phyloP scores from a whole-genome alignment of 768 basidiomycete genomes.

The Mycena venus region DNA sequence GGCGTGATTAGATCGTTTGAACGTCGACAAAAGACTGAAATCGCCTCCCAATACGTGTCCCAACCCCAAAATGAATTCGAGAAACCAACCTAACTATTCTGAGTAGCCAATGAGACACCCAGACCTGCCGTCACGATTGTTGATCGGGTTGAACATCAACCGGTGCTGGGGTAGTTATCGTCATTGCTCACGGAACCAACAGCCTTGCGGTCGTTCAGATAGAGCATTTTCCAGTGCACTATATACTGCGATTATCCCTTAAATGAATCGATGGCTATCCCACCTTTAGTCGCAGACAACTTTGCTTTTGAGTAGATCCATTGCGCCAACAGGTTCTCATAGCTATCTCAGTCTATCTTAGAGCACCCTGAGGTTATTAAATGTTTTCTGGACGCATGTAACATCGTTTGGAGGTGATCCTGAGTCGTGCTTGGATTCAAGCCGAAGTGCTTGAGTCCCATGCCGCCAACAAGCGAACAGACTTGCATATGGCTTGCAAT shows the following conservation, averaged over 20 bases:
- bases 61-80: neutral
- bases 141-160: neutral
- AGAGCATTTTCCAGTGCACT: neutral
- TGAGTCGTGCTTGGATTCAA: neutral
- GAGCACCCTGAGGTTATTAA: neutral
- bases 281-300: too few species aligned
- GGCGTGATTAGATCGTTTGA: too few species aligned
- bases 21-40: too few species aligned
- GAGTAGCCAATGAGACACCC: neutral
- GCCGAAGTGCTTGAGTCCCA: neutral
- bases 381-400: neutral
- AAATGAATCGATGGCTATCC: neutral
- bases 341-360: too few species aligned
- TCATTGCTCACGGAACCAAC: conserved; percentile 5
- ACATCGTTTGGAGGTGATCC: neutral
- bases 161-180: neutral
- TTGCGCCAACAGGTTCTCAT: neutral
- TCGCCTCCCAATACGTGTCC: neutral
- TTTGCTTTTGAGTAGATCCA: neutral
- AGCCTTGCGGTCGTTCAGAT: neutral
- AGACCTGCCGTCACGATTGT: neutral
- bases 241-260: neutral
- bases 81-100: neutral
- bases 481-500: neutral
- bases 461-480: neutral